A percentile compares a stretch with the other conserved stretches of the same genome.
phyloP scores from a whole-genome alignment of 495 filamentous ascomycete species.

The Viridothelium virens region DNA sequence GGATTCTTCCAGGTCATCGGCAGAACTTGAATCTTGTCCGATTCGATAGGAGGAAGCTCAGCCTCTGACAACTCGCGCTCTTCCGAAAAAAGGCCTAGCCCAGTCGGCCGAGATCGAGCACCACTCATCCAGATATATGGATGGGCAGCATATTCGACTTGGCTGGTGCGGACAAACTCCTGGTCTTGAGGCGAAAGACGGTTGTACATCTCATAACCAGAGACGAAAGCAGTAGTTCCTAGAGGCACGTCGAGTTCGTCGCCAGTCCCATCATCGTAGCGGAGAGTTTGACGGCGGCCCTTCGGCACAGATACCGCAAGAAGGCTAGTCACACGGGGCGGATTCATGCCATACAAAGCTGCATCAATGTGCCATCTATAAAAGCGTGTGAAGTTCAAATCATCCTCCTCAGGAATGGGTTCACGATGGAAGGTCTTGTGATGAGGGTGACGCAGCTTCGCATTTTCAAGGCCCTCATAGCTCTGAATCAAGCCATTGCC shows the following conservation, averaged over 20 bases:
- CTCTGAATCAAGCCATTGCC: conserved; percentile 58
- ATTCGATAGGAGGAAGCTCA: conserved; percentile 55
- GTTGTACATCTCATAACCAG: conserved; percentile 70
- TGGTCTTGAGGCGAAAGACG: conserved; percentile 61
- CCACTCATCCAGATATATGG: conserved; percentile 71
- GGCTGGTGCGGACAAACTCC: conserved; percentile 53
- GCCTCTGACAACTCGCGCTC: conserved; percentile 47
- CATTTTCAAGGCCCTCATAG: conserved; percentile 60
- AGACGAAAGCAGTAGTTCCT: conserved; percentile 69
- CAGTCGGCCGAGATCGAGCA: conserved; percentile 55
- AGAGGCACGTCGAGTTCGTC: conserved; percentile 61
- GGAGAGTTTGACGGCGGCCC: conserved; percentile 54
- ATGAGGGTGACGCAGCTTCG: conserved; percentile 63
- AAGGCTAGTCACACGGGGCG: conserved; percentile 60
- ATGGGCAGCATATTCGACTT: conserved; percentile 66
- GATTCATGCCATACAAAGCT: conserved; percentile 62
- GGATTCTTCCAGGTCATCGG: conserved; percentile 70
- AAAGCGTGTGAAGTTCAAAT: conserved; percentile 61
- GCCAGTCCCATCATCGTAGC: conserved; percentile 64
- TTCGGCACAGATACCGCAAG: conserved; percentile 59
- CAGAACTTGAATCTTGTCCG: conserved; percentile 57
- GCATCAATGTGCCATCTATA: conserved; percentile 77
- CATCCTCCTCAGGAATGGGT: conserved; percentile 52
- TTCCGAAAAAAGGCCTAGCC: conserved; percentile 58
- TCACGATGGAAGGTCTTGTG: conserved; percentile 65